phyloP scores from a whole-genome alignment of 768 basidiomycete genomes.

The Leccinum boreale region DNA sequence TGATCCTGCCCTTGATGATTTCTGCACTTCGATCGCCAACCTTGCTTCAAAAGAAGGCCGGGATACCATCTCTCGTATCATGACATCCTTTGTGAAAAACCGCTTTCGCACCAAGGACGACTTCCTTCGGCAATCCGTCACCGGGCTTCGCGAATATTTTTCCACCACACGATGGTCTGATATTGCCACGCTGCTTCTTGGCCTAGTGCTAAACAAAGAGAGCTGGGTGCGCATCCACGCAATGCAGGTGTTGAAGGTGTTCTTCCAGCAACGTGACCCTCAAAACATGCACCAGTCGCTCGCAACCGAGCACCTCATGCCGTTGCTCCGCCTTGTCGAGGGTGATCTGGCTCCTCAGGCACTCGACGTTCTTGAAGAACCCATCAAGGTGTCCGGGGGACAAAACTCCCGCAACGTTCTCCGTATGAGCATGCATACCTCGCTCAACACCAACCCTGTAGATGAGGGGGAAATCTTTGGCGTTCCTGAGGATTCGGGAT shows the following conservation, averaged over 20 bases:
- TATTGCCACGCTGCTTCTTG: constrained; percentile 80
- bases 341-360: constrained; percentile 83
- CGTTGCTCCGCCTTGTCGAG: constrained; percentile 82
- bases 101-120: constrained; percentile 92
- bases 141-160: constrained; percentile 84
- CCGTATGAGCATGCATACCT: constrained; percentile 83
- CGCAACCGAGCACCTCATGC: constrained; percentile 88
- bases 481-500: constrained; percentile 77
- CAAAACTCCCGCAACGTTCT: constrained; percentile 82
- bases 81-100: constrained; percentile 82
- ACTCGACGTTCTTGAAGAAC: constrained; percentile 91
- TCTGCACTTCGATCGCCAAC: constrained; percentile 68
- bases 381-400: constrained; percentile 74
- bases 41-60: constrained; percentile 73
- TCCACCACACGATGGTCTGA: constrained; percentile 72
- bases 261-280: constrained; percentile 84
- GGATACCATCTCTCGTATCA: constrained; percentile 80
- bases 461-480: constrained; percentile 78
- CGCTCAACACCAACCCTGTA: constrained; percentile 40
- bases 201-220: constrained; percentile 79
- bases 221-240: constrained; percentile 78
- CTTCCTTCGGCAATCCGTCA: constrained; percentile 86
- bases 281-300: constrained; percentile 68
- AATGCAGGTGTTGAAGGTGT: constrained; percentile 84
- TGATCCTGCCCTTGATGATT: constrained; percentile 59